Base-by-base conservation (phyloP, 306 rosid species). In the Cucurbita moschata region DNA sequence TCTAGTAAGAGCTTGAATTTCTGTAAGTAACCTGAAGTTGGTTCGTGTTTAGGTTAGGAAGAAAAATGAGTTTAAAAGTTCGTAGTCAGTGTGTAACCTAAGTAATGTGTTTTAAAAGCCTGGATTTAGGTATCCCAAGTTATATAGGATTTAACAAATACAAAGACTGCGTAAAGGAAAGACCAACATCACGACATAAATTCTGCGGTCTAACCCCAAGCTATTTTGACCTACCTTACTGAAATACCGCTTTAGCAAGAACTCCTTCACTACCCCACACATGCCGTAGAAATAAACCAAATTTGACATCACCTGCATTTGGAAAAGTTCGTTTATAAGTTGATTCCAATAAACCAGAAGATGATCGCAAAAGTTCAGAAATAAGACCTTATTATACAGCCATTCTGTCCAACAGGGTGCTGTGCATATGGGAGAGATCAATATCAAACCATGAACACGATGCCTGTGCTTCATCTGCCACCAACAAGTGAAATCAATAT, bases 321-420 rank as follows among this genome's bases (percentile, higher is more conserved):
- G 68, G 19, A 54, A 40, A 59, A 81, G 75, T 60, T 16, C 16
- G 70, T 53, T 26, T 18, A 62, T 68, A 58, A 81, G 76, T 58
- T 70, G 54, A 57, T 57, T 44, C 50, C 68, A 56, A n/a, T 53
- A 46, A 54, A 71, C 69, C 38, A 49, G 62, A 16, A 76, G 81
- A 62, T 23, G 38, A 15, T 70, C 30, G 4, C 59, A 43, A 35
- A 70, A 70, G 82, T 77, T 71, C 57, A 71, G 83, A 78, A 67
- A 75, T 66, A 74, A 14, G 68, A 94, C 99, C 99, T 94, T 94
- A 80, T 84, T 94, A 82, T 79, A 88, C 87, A 94, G 77, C 99
- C 99, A 94, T 79, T 94, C 96, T 10, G 91, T 78, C 99, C 99
- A 94, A 73, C 90, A 85, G 65, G 99, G 96, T 83, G 86, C 86